Evolutionary conservation across 805 yeast species (phyloP).

Genomic region (Zygotorulaspora florentina): DNA sequence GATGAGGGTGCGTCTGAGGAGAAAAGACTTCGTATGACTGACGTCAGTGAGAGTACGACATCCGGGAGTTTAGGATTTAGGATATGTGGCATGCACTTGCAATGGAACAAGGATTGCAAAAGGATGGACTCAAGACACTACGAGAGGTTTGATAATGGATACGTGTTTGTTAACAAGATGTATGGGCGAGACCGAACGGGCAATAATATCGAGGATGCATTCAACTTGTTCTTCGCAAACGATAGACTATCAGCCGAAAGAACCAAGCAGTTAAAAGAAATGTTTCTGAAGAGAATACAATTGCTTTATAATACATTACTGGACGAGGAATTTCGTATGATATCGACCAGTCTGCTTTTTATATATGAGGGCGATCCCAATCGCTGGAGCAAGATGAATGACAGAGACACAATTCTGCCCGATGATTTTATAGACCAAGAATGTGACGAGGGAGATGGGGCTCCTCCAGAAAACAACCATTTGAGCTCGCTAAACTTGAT

Average conservation of each 20-base stretch:
- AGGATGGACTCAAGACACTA: slow-evolving; percentile 20
- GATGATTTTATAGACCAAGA: slow-evolving; percentile 33
- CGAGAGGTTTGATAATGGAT: slow-evolving; percentile 36
- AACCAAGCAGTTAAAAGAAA: slow-evolving; percentile 39
- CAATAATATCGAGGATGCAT: slow-evolving; percentile 42
- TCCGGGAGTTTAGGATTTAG: slow-evolving; percentile 73
- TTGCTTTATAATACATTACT: slow-evolving; percentile 61
- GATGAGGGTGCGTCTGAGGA: slow-evolving; percentile 59
- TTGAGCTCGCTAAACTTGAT: slow-evolving; percentile 64
- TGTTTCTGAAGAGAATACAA: slow-evolving; percentile 57
- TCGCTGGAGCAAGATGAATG: slow-evolving; percentile 46
- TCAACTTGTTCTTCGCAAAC: slow-evolving; percentile 44
- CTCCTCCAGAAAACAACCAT: slow-evolving; percentile 22
- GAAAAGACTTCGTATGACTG: slow-evolving; percentile 55
- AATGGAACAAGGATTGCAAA: slow-evolving; percentile 15
- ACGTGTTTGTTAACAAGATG: slow-evolving; percentile 54
- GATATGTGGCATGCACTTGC: slow-evolving; percentile 82
- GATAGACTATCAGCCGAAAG: slow-evolving; percentile 33
- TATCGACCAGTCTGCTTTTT: slow-evolving; percentile 70
- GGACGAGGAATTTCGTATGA: slow-evolving; percentile 57
- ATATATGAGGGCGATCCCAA: slow-evolving; percentile 63
- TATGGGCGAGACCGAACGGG: slow-evolving; percentile 62
- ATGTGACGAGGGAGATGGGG: slow-evolving; percentile 34
- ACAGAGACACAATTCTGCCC: slow-evolving; percentile 40
- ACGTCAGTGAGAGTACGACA: slow-evolving; percentile 70